phyloP scores from a whole-genome alignment of 192 early-diverging fungal species.

The Lobulomyces angularis region DNA sequence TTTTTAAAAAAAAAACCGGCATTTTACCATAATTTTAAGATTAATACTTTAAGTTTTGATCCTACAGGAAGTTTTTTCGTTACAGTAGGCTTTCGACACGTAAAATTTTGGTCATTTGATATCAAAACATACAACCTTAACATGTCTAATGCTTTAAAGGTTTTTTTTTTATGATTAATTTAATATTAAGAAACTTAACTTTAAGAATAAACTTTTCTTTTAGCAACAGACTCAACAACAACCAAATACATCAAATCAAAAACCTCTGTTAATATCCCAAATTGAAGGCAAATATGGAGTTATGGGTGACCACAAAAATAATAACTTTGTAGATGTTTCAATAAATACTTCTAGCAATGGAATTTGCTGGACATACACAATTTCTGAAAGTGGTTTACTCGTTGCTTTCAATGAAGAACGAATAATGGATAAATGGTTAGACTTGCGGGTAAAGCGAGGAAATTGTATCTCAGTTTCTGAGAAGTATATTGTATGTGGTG shows the following conservation, averaged over 20 bases:
- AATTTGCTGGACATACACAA: constrained; percentile 42
- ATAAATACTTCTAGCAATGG: constrained; percentile 12
- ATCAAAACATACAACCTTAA: constrained; percentile 18
- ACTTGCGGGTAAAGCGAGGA: constrained; percentile 55
- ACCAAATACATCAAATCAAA: no score
- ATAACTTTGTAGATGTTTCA: constrained; percentile 58
- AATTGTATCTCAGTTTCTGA: constrained; percentile 48
- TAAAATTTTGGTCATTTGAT: constrained; percentile 72
- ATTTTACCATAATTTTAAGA: no score
- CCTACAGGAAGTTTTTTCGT: constrained; percentile 54
- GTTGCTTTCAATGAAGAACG: constrained; percentile 50
- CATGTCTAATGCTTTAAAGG: no score
- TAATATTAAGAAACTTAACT: no score
- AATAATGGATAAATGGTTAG: constrained; percentile 69
- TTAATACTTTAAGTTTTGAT: constrained; percentile 51
- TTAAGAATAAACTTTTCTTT: no score
- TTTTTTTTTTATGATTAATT: no score
- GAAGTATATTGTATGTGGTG: constrained; percentile 54
- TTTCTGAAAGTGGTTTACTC: constrained; percentile 56
- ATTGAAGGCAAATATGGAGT: constrained; percentile 59
- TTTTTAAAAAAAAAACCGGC: not conserved
- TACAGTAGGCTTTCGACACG: constrained; percentile 62
- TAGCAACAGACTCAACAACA: no score
- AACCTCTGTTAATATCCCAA: constrained; percentile 28
- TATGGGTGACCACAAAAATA: constrained; percentile 52